Evolutionary conservation across 768 basidiomycete genomes (phyloP), one percentile per base, ranked within the genome.

Genomic region (Hericium coralloides): DNA sequence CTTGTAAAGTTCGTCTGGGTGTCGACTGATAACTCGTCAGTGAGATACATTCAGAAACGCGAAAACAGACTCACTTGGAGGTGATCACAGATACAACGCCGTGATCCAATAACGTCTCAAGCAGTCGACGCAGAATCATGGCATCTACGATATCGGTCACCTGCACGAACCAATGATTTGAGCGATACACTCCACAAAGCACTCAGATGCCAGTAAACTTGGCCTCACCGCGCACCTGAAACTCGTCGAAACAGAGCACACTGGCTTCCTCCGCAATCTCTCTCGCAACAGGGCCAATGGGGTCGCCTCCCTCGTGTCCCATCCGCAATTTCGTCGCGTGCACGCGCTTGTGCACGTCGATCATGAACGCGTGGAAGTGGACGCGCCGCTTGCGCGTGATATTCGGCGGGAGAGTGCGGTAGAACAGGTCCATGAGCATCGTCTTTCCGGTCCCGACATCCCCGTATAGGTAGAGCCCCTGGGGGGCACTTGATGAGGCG

Each of bases 371-470:
- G 67, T 98, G 95, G 69, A 99, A 99, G 70, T 99, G 97, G 15
- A 98, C 92, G 31, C 97, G 80, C 55, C 90, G 85, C 71, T 91
- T 92, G 58, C 82, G 80, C 48, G 72, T 80, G 55, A 89, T 73
- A 47, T 78, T 73, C 0, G 78, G 64, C 1, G 89, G 87, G 1
- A 97, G 82, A 1, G 93, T 84, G 60, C 85, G 81, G 74, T 89
- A 94, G 71, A 97, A 97, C 22, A 99, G 77, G 70, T 99, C 97
- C 97, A 99, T 99, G 60, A 99, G 84, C 95, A 98, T 98, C 0
- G 89, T 89, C 76, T 98, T 98, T 14, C 97, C 95, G 9, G 95
- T 97, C 2, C 95, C 95, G 58, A 99, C 97, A 63, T 93, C 90
- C 36, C 95, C 97, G 68, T 90, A 93, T 18, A 99, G 85, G 73